Base-by-base conservation (phyloP, 176 grass and related monocot species). In the Echinochloa phyllopogon region DNA sequence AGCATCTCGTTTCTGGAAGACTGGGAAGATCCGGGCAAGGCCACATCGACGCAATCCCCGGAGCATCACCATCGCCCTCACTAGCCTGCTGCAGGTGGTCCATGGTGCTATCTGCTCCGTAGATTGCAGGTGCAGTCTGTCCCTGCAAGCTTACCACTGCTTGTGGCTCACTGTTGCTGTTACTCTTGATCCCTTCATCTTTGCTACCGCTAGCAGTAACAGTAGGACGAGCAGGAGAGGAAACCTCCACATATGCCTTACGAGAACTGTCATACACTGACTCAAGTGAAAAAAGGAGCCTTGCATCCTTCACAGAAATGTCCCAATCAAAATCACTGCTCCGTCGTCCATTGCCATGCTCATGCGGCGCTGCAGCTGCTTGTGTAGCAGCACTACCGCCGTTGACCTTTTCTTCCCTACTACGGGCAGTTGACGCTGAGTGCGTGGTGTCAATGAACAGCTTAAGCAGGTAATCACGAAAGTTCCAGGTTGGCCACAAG, bases 181-280 rank as follows among this genome's bases (percentile, higher is more conserved):
- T n/a, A 33, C 29, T 25, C 38, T 17, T 39, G 29, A n/a, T 61
- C 50, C 23, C 20, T 59, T 75, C 43, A 5, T 23, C 15, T 43
- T 69, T 56, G 65, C 51, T 24, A 13, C 18, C 8, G 37, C 20
- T 13, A 39, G 3, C 0, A 40, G 3, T 1, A 47, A 5, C 9
- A 15, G 0, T 18, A 50, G 25, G 18, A 71, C 20, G 1, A 20
- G 5, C n/a, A 15, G n/a, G 0, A 8, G 77, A 86, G 39, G 77
- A 87, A 8, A 87, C 65, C 40, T 87, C 69, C 2, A 87, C 40
- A 37, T 13, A 15, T 41, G 13, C n/a, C 51, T 56, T 11, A 8
- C 17, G 49, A 16, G 7, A 36, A 12, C 0, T 0, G 0, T 1
- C 11, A 40, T 40, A 75, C 2, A 41, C 36, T 58, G 3, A 3